Conservation (phyloP, 176 grass and related monocot genomes). For the Saccharum spontaneum region DNA sequence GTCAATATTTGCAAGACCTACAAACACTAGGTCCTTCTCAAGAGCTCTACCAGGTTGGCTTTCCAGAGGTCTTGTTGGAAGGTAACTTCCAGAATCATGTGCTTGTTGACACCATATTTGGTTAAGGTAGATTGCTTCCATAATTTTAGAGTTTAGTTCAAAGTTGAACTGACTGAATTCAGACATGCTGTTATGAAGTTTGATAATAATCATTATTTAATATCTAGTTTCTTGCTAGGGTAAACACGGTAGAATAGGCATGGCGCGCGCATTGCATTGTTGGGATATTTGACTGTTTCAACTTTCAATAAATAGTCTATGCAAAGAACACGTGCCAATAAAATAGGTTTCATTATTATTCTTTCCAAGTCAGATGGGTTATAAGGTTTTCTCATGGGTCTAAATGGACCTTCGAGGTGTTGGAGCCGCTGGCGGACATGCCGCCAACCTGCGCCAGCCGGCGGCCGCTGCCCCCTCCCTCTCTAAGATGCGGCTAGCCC, state of each 20-base stretch:
- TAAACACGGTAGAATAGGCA: not conserved
- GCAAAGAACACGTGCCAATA: not conserved
- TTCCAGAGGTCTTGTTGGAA: conserved; percentile 92
- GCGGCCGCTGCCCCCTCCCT: not conserved
- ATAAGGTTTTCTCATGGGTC: not conserved
- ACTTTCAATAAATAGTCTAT: not conserved
- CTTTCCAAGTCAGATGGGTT: not conserved
- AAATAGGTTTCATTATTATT: not conserved
- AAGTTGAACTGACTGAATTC: not conserved
- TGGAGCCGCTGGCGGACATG: not conserved
- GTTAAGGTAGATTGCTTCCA: not conserved
- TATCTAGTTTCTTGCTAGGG: not conserved
- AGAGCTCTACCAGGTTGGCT: conserved; percentile 79
- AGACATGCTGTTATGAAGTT: conserved; percentile 2
- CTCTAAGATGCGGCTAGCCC: not conserved
- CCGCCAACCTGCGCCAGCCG: not conserved
- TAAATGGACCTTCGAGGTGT: not conserved
- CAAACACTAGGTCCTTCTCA: conserved; percentile 69
- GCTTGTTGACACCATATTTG: not conserved
- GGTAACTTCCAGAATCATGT: conserved; percentile 48
- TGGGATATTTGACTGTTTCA: not conserved
- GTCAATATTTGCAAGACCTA: conserved; percentile 87
- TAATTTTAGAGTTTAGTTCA: not conserved
- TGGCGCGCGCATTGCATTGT: not conserved
- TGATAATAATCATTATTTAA: not conserved